Evolutionary conservation across 2,329 filamentous ascomycete species (phyloP), one percentile per base, ranked within the genome.

Genomic region (Sclerotinia sclerotiorum): DNA sequence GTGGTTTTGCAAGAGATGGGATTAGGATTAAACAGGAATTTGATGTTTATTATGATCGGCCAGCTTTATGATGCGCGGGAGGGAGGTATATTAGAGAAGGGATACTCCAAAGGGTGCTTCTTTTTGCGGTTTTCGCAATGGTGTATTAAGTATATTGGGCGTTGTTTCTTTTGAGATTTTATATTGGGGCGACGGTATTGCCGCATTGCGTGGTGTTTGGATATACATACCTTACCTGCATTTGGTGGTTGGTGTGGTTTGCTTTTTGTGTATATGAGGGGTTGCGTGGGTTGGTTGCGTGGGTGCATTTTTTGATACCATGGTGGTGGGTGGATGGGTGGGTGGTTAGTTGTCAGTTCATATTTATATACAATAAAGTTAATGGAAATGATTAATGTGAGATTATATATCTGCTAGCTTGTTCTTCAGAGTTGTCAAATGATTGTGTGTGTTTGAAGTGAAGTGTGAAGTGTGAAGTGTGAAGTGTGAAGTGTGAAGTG

Each of bases 21-120:
- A 62, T 67, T 42, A 13, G 35, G 29, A 32, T 67, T 1, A 61
- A 61, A 19, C 65, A 62, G 44, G 65, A 67, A 4, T 54, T 61
- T 54, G 65, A 67, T 51, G 35, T 67, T 27, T 62, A 67, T 62
- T 67, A 61, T 32, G 65, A 67, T 21, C 35, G 44, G 19, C 29
- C 54, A 6, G 17, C 65, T 44, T 54, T 62, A 67, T 62, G 44
- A 67, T 35, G 46, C 8, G 24, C 19, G 19, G 21, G 21, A n/a
- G 35, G 44, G n/a, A n/a, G 6, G 29, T 19, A 13, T 55, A 15
- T n/a, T 24, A 39, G 21, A 24, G 32, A 7, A 5, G 32, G 13
- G 32, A 17, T 17, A 24, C 21, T 27, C 8, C 17, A 39, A 57
- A 17, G 21, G 13, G 21, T 15, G 58, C 19, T 1, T 35, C n/a